Percentiles rank a stretch among this genome's conserved stretches.
Conservation (phyloP, 2,329 filamentous ascomycete genomes). For the Didymellaceae sp. region DNA sequence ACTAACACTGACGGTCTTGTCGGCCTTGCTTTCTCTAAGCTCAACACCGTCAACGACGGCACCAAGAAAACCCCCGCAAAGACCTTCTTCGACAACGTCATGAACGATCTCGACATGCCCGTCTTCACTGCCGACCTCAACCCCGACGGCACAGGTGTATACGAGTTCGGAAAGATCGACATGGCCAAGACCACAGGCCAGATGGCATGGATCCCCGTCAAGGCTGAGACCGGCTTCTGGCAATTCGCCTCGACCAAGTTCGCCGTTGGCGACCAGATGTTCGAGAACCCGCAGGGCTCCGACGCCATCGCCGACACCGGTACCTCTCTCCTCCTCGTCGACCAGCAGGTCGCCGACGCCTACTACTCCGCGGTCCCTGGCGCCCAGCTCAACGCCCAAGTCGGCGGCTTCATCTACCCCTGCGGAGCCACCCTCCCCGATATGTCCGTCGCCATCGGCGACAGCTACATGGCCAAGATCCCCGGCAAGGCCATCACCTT, state of each 20-base stretch:
- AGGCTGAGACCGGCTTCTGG: conserved; percentile 72
- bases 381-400: conserved; percentile 43
- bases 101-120: conserved; percentile 65
- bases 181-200: conserved; percentile 65
- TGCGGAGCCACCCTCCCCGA: conserved; percentile 52
- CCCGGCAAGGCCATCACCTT: conserved; percentile 56
- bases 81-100: conserved; percentile 77
- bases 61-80: conserved; percentile 67
- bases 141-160: conserved; percentile 65
- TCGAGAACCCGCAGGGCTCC: conserved; percentile 58
- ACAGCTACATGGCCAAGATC: conserved; percentile 62
- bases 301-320: conserved; percentile 61
- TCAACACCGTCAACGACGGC: conserved; percentile 62
- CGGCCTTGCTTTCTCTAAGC: conserved; percentile 68
- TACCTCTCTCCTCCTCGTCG: conserved; percentile 68
- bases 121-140: conserved; percentile 75
- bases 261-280: conserved; percentile 61
- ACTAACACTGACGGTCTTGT: conserved; percentile 71
- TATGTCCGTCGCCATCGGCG: conserved; percentile 63
- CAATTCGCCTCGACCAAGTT: conserved; percentile 66
- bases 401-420: conserved; percentile 54
- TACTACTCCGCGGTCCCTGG: conserved; percentile 54
- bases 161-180: conserved; percentile 78
- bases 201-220: conserved; percentile 67
- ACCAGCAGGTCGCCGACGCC: conserved; percentile 57